A percentile compares a stretch with the other conserved stretches of the same genome.
phyloP scores from a whole-genome alignment of 352 stramenopile genomes.

The Phytophthora hibernalis region DNA sequence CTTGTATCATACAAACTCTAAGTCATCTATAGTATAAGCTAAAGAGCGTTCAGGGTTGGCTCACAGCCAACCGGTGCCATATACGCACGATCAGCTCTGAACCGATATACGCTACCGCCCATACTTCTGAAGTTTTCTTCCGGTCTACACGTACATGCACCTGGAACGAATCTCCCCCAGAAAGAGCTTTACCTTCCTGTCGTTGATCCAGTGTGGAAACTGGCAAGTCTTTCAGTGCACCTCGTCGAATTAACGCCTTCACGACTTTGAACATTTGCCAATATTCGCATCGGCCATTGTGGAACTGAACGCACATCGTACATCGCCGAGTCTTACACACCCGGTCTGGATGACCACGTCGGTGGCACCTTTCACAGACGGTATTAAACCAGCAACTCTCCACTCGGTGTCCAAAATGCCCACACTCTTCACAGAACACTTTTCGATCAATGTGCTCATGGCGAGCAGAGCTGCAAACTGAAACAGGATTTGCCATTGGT shows the following conservation, averaged over 20 bases:
- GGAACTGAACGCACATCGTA: neutral
- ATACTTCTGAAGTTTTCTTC: neutral
- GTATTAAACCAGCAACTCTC: neutral
- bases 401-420: neutral
- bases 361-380: neutral
- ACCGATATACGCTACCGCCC: conserved; percentile 5
- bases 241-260: neutral
- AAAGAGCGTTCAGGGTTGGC: too few relatives aligned
- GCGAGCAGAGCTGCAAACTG: too few relatives aligned
- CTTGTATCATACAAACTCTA: too few relatives aligned
- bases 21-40: too few relatives aligned
- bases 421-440: neutral
- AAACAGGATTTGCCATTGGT: too few relatives aligned
- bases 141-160: conserved; percentile 6
- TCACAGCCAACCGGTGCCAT: too few relatives aligned
- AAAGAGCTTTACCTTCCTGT: neutral
- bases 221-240: neutral
- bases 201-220: neutral
- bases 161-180: neutral
- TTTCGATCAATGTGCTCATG: neutral
- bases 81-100: neutral
- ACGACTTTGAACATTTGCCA: neutral
- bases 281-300: conserved; percentile 1
- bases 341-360: neutral
- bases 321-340: neutral